Evolutionary conservation across 352 stramenopile genomes (phyloP), one percentile per base, ranked within the genome.

Genomic region (Saprolegnia parasitica): DNA sequence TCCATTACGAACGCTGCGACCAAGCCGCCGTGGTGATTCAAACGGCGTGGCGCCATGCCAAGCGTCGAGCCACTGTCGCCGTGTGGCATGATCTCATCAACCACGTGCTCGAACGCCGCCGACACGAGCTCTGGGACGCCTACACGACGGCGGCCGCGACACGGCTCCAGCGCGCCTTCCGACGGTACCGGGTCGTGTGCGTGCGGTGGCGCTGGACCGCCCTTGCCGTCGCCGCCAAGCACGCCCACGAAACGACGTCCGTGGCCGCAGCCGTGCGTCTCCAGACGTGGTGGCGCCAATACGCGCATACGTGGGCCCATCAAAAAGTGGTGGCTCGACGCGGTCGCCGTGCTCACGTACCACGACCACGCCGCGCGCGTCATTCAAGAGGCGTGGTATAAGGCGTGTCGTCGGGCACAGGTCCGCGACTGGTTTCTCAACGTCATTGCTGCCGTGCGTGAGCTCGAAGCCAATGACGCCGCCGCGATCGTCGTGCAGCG

Each of bases 281-380:
- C 18, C 65, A 76, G 55, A n/a, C 55, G 20, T 70, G 63, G 63
- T 70, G 49, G 46, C n/a, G 54, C 37, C 42, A 47, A 4, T 52
- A 23, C 8, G 26, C 21, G 21, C 62, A 35, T 32, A 16, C 20
- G 18, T 58, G 62, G 46, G n/a, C 47, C 13, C 35, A 56, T n/a
- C 29, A 57, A 45, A 18, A 9, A 58, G 21, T 26, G 40, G 46
- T 68, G 62, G 62, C 54, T 18, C 1, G 18, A 57, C 20, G 37
- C 35, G 11, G 57, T 52, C 15, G 57, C 42, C n/a, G 50, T 24
- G n/a, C 16, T 24, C n/a, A 26, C 13, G n/a, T 32, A 32, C 26
- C 50, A 58, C 23, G 40, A 67, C 9, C 13, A 20, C 21, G 62
- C 62, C 10, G 24, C 26, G 10, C 5, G 8, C 21, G 16, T n/a